Base-by-base conservation (phyloP, 768 basidiomycete species). In the Cubamyces lactineus region DNA sequence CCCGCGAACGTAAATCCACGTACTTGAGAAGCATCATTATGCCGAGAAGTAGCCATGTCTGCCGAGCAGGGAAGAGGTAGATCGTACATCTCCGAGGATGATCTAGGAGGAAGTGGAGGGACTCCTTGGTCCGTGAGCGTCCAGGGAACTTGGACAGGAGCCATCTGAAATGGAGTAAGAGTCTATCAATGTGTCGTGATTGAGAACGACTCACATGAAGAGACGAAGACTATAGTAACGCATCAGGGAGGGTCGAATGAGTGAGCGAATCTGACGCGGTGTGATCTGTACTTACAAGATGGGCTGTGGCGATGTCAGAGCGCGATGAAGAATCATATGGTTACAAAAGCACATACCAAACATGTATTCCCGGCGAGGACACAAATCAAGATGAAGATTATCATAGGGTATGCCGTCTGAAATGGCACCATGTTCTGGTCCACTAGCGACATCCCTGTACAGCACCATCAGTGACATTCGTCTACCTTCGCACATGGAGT, bases 81-180 rank as follows among this genome's bases (percentile, higher is more conserved):
- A 94, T 86, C 69, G 89, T 95, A 73, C 94, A 96, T 64, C 92
- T 84, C 17, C 96, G 86, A 12, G 96, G 96, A 71, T 98, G 96
- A 69, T 97, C 94, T 7, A 98, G 82, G 5, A 98, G 83, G 72
- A 98, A 98, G 57, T 86, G 87, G 1, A 96, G 79, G 0, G 93
- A 91, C 74, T 95, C 92, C 42, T 85, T 77, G 1, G 84, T 72
- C 0, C 85, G 83, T 13, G 92, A 92, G 0, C 74, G 70, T 0
- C 69, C 67, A 4, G 86, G 84, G 5, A 84, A 46, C 71, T 91
- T 92, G 11, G 85, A 81, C 38, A 88, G 68, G 6, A 72, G 73
- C 94, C 94, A 98, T 28, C 48, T 49, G 26, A 23, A 4, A 19
- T n/a, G 2, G 45, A 9, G n/a, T 46, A 2, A 46, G 19, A 2